Base-by-base conservation (phyloP, 768 basidiomycete species). In the Rhodotorula diobovata region DNA sequence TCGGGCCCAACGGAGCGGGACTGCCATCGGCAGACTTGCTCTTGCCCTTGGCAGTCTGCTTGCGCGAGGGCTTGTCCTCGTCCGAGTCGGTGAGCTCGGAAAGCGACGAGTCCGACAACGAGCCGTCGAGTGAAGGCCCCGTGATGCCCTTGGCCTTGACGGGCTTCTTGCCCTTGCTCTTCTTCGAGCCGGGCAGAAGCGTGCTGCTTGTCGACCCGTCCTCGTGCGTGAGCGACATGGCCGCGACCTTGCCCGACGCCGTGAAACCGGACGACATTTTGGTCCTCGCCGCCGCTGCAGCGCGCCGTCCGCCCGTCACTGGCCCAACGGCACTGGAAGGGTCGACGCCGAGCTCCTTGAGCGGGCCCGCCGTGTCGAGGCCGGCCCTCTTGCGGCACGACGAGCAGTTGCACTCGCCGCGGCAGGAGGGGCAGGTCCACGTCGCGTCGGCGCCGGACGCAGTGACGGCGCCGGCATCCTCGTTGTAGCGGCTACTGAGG, bases 31-130 rank as follows among this genome's bases (percentile, higher is more conserved):
- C 7, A 12, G 15, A 32, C 32, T 39, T 45, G 14, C 28, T 25
- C 34, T 15, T 46, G 18, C 28, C 34, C 20, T 41, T 37, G 28
- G 20, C 43, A 14, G 21, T 25, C 14, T 12, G 30, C 15, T 15
- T 21, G n/a, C 4, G 1, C 30, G 48, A 21, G 25, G 32, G 8
- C 45, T 6, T 21, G 6, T 61, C 59, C 28, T 54, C 64, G 45
- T 58, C 64, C 56, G 67, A 68, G 41, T 67, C 66, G 60, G 65
- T 34, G 20, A 68, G 53, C 16, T 61, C 61, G 2, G 67, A 68
- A 14, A 68, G 54, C 25, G 53, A 55, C 53, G 67, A 68, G 39
- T 68, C 67, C 21, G 60, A 55, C 25, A 28, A n/a, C 39, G 30
- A n/a, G 23, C 39, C 60, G 45, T 35, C 30, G 9, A 8, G 32